Base-by-base conservation (phyloP, 257 asterid genomes). In the Fraxinus excelsior region DNA sequence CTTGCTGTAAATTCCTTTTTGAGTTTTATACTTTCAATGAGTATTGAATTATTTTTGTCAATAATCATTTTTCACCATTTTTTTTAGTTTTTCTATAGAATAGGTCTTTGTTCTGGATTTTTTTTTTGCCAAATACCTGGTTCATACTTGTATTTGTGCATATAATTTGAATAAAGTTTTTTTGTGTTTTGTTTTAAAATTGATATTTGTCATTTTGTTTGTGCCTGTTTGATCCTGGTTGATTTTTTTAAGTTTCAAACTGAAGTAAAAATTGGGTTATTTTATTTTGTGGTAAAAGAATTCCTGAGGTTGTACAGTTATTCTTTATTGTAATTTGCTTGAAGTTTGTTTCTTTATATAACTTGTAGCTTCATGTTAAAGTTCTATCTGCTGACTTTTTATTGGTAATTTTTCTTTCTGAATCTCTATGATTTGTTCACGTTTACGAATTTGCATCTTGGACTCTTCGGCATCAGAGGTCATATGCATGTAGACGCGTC, bases 1-100 rank as follows among this genome's bases (percentile, higher is more conserved):
- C 89, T 91, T 16, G 93, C 98, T 71, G 99, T 95, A 67, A 80
- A 87, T 62, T 53, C 38, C 77, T n/a, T 56, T 66, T 34, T 31
- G 9, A 21, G 65, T 3, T 65, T 8, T n/a, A n/a, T n/a, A n/a
- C n/a, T n/a, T n/a, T n/a, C n/a, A n/a, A n/a, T n/a, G n/a, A n/a
- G n/a, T n/a, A n/a, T n/a, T n/a, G n/a, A 42, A 42, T 42, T 42
- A 42, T 42, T 42, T 12, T 44, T 44, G 53, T 44, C 53, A 44
- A 13, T 44, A 44, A 44, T 44, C 51, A 44, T 13, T 4, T 44
- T 44, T 12, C 7, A 44, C 19, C 1, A 44, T n/a, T 14, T 19
- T 5, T 19, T 51, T 51, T 18, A 51, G 23, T 67, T 51, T 51
- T 12, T n/a, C 2, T 4, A 44, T 13, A 44, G 53, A 44, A 14